Base-by-base conservation (phyloP, 208 protist species). In the Trypanosomatidae sp. region DNA sequence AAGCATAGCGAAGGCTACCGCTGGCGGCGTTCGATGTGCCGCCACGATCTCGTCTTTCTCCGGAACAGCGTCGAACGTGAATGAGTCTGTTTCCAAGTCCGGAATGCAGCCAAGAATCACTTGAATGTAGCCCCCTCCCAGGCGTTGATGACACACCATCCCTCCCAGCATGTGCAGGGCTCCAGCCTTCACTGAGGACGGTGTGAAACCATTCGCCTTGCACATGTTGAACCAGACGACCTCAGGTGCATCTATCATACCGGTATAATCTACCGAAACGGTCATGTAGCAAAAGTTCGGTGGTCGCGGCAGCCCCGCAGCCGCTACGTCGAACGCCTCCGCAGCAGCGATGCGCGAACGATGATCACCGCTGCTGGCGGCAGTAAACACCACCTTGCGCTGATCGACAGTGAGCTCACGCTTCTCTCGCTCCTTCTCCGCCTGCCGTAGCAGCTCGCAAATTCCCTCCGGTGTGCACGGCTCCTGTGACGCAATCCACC, bases 191-290 rank as follows among this genome's bases (percentile, higher is more conserved):
- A 94, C 91, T 3, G 86, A 79, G 0, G 92, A 94, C 10, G 85
- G 87, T 0, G 85, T 91, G 3, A 92, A 78, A 13, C 67, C 82
- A 67, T 94, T 95, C 6, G 77, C 81, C 25, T 72, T 82, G 82
- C 90, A 95, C 74, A 96, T 69, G 71, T 92, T 92, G 62, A 86
- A 89, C 90, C 92, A 96, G n/a, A 96, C 78, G 7, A 96, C 92
- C 67, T 92, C 87, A 3, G 90, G 92, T 3, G 90, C 83, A 71
- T 96, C 92, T 30, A 96, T 77, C 92, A 96, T 96, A 2, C 68
- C 84, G 1, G 74, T 79, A 74, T 92, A 94, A 66, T 96, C 92
- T 0, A 94, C 72, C 7, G 88, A 93, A 39, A 96, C 76, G 64
- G 84, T 88, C 75, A 95, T 81, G 76, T 91, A 90, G 59, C 92